Evolutionary conservation across 208 protist species (phyloP).

Genomic region (Phytomonas francai): DNA sequence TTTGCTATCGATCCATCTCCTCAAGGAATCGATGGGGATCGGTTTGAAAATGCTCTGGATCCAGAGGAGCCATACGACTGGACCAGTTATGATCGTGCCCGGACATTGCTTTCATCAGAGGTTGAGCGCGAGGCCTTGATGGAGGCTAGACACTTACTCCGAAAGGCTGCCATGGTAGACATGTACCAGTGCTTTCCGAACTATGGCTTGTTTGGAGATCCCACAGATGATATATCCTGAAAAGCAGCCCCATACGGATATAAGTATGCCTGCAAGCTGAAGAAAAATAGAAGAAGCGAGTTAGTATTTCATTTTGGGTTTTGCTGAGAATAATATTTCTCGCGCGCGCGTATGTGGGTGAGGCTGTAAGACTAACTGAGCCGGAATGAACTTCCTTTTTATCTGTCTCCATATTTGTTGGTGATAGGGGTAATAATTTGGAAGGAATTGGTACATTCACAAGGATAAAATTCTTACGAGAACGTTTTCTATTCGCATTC

Average conservation of each 20-base stretch:
- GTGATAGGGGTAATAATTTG: background rate
- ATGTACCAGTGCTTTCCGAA: conserved; percentile 47
- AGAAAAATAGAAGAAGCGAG: background rate
- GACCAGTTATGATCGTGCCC: conserved; percentile 44
- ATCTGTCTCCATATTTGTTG: background rate
- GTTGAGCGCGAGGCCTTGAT: conserved; percentile 40
- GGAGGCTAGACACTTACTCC: conserved; percentile 29
- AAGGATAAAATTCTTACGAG: background rate
- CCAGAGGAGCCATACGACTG: conserved; percentile 74
- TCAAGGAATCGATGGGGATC: conserved; percentile 41
- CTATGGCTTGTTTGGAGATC: conserved; percentile 67
- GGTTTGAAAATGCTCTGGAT: conserved; percentile 41
- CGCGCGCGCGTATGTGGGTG: background rate
- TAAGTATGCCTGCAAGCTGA: background rate
- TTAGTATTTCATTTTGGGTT: background rate
- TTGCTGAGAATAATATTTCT: background rate
- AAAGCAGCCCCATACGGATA: background rate
- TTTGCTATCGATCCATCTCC: conserved; percentile 55
- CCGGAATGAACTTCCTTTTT: background rate
- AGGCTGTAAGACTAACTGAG: background rate
- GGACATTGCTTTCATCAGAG: conserved; percentile 26
- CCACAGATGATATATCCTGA: conserved; percentile 8
- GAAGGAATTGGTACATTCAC: background rate
- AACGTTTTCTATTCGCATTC: background rate
- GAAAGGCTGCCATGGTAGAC: conserved; percentile 33